Evolutionary conservation across 306 rosid species (phyloP), one percentile per base, ranked within the genome.

Genomic region (Quercus berberidifolia): DNA sequence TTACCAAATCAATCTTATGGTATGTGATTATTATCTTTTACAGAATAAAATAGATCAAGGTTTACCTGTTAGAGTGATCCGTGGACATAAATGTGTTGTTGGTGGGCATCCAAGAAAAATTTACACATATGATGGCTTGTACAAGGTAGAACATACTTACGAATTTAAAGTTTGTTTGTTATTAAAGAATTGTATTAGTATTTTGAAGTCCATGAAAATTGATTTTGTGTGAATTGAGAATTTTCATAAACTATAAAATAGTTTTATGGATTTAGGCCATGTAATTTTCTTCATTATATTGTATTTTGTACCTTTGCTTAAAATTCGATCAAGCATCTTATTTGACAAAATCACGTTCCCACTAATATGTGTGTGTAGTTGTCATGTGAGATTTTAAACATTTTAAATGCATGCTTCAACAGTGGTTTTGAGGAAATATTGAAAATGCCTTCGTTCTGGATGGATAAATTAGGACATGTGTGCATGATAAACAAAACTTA

Each of bases 101-200:
- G 80, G 46, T 38, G 3, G 86, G 67, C 76, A 79, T 74, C 56
- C 78, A 14, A 41, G 5, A 10, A 86, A 76, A 58, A 78, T 83
- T 12, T 83, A 86, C 28, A 73, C 84, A 4, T 86, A 79, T 67
- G 89, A 86, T 72, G 84, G 89, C 12, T 78, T 86, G 76, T 86
- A 82, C 79, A 74, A 82, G 89, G 86, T 86, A 18, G 6, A 71
- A 63, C 46, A 74, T 69, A 25, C 51, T 67, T n/a, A 25, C 12
- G 28, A 25, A 12, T 62, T 25, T 62, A 26, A 62, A 13, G n/a
- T 71, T 7, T 14, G 25, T 5, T 52, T 67, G 17, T n/a, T 68
- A 62, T 21, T 4, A 41, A 62, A 62, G n/a, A 62, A 62, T 62
- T 49, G 19, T 28, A 70, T 23, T 18, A 70, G 5, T 19, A 5